Conservation (phyloP, 139 green algal species). For the Chlamydomonas urium region DNA sequence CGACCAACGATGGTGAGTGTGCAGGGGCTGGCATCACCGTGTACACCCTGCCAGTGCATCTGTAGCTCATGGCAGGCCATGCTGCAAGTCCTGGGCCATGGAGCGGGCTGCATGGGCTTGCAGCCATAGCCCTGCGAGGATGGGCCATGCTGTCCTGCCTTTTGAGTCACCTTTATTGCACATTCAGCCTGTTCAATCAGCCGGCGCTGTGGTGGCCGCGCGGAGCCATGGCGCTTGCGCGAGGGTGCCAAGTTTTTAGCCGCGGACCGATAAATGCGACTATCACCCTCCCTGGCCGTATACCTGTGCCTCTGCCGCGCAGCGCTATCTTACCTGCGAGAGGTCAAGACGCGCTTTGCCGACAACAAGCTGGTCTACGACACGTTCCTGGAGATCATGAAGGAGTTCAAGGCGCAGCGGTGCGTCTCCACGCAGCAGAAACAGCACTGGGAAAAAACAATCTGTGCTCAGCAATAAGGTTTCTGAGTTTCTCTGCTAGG, state of each 20-base stretch:
- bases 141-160: neutral
- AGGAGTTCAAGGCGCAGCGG: constrained; percentile 18
- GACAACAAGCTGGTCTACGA: constrained; percentile 85
- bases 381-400: constrained; percentile 73
- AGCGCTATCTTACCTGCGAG: constrained; percentile 17
- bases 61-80: too few relatives aligned
- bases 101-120: too few relatives aligned
- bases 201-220: too few relatives aligned
- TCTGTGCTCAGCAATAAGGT: too few relatives aligned
- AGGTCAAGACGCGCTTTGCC: constrained; percentile 61
- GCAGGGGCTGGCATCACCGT: neutral
- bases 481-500: too few relatives aligned
- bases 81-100: too few relatives aligned
- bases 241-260: neutral
- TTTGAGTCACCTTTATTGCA: neutral
- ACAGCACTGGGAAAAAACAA: too few relatives aligned
- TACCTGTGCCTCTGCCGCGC: neutral
- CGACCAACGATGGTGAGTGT: neutral
- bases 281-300: neutral
- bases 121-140: too few relatives aligned
- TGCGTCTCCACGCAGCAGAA: too few relatives aligned
- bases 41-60: too few relatives aligned
- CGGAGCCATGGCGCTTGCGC: too few relatives aligned
- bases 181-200: neutral
- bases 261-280: neutral